Conservation (phyloP, 2,329 filamentous ascomycete genomes). For the Colletotrichum tamarilloi region DNA sequence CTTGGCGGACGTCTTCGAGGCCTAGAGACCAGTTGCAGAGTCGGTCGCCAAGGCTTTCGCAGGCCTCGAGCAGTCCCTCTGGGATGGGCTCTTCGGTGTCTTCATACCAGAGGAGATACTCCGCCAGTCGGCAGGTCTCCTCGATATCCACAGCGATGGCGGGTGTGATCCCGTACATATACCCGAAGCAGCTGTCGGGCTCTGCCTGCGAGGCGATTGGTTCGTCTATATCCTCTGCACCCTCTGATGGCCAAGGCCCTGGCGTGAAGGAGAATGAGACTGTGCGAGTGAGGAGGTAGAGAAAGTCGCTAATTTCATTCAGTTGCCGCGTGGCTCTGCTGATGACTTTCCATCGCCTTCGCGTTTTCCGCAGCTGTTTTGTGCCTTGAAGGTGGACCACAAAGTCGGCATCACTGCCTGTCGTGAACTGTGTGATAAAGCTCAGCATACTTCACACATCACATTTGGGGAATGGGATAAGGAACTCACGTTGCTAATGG, state of each 20-base stretch:
- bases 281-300: slow-evolving; percentile 3
- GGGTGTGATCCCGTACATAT: slow-evolving; percentile 16
- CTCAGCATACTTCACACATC: background rate
- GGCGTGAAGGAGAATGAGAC: background rate
- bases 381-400: slow-evolving; percentile 9
- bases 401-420: slow-evolving; percentile 16
- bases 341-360: background rate
- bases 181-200: slow-evolving; percentile 4
- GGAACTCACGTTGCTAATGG: slow-evolving; percentile 3
- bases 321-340: slow-evolving; percentile 4
- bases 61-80: slow-evolving; percentile 1
- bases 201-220: background rate
- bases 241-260: background rate
- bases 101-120: slow-evolving; percentile 10
- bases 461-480: background rate
- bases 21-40: background rate
- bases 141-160: background rate
- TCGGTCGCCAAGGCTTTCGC: background rate
- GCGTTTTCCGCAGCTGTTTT: slow-evolving; percentile 1
- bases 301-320: slow-evolving; percentile 18
- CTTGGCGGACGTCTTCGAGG: background rate
- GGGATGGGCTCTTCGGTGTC: background rate
- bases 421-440: background rate
- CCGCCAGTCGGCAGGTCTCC: slow-evolving; percentile 5
- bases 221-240: rapidly evolving